Evolutionary conservation across 2,329 filamentous ascomycete species (phyloP).

Genomic region (Blastomyces gilchristii): DNA sequence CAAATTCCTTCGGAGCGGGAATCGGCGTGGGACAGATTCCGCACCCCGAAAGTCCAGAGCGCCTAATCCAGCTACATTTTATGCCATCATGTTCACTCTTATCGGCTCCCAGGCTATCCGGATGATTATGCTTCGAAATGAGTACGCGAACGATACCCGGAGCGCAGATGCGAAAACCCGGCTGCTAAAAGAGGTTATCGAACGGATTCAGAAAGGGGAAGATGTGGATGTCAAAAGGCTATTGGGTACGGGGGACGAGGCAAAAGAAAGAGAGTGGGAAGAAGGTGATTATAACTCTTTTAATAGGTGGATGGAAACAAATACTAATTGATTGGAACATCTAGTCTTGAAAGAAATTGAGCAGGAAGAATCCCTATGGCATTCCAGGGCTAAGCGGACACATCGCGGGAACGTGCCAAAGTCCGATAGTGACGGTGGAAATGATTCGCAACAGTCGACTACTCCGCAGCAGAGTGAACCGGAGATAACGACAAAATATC

Average conservation of each 20-base stretch:
- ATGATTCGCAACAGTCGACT: not conserved
- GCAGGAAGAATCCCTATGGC: constrained; percentile 32
- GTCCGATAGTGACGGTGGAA: not conserved
- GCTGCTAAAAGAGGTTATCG: constrained; percentile 56
- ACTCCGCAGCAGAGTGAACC: not conserved
- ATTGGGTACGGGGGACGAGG: constrained; percentile 66
- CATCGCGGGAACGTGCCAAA: not conserved
- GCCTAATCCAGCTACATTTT: constrained; percentile 76
- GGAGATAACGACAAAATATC: not conserved
- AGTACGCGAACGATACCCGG: constrained; percentile 61
- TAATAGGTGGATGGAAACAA: not conserved
- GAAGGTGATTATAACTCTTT: constrained; percentile 47
- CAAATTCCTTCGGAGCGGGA: constrained; percentile 40
- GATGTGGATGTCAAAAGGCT: constrained; percentile 75
- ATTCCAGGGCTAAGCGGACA: constrained; percentile 10
- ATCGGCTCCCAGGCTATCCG: constrained; percentile 96
- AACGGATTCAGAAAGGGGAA: constrained; percentile 37
- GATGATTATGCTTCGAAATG: constrained; percentile 69
- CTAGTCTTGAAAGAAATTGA: constrained; percentile 34
- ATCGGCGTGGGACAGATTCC: constrained; percentile 25
- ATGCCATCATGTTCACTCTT: constrained; percentile 69
- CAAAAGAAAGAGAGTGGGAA: constrained; percentile 77
- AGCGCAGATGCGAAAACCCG: constrained; percentile 70
- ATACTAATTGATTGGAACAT: not conserved
- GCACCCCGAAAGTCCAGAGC: constrained; percentile 44